Conservation (phyloP, 345 rosid genomes). For the Dipteronia dyeriana region DNA sequence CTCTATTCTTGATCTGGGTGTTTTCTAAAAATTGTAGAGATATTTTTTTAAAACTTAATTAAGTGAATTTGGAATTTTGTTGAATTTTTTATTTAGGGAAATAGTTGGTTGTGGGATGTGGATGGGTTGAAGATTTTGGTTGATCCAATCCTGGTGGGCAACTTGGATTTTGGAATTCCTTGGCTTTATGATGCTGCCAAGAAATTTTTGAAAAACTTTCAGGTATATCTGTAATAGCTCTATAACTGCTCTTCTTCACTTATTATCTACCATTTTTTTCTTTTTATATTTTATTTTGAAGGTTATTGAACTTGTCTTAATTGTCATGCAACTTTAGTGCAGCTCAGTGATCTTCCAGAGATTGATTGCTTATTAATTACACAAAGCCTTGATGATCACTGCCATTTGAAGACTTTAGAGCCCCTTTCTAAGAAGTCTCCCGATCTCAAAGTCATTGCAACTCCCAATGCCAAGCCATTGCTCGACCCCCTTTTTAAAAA, state of each 20-base stretch:
- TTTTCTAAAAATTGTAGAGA: conserved; percentile 1
- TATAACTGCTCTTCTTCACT: neutral
- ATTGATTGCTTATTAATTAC: conserved; percentile 82
- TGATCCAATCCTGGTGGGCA: conserved; percentile 86
- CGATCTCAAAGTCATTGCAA: conserved; percentile 66
- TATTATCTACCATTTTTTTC: neutral
- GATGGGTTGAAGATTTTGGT: conserved; percentile 68
- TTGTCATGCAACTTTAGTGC: conserved; percentile 32
- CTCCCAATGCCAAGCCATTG: conserved; percentile 92
- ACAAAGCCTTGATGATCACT: conserved; percentile 96
- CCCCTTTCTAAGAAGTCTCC: conserved; percentile 68
- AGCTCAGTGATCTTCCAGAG: conserved; percentile 85
- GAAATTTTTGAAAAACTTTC: conserved; percentile 63
- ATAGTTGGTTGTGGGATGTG: conserved; percentile 91
- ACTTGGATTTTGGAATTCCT: conserved; percentile 93
- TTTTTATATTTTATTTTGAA: neutral
- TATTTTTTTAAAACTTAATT: neutral
- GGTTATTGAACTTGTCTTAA: conserved; percentile 10
- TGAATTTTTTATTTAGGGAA: conserved; percentile 50
- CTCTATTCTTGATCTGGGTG: neutral
- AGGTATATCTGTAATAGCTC: conserved; percentile 42
- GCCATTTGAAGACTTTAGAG: conserved; percentile 78
- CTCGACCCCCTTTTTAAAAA: conserved; percentile 72
- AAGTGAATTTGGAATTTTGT: conserved; percentile 16
- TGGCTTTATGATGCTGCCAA: conserved; percentile 90